Evolutionary conservation across 805 yeast species (phyloP).

Genomic region (Wickerhamomyces bovis): DNA sequence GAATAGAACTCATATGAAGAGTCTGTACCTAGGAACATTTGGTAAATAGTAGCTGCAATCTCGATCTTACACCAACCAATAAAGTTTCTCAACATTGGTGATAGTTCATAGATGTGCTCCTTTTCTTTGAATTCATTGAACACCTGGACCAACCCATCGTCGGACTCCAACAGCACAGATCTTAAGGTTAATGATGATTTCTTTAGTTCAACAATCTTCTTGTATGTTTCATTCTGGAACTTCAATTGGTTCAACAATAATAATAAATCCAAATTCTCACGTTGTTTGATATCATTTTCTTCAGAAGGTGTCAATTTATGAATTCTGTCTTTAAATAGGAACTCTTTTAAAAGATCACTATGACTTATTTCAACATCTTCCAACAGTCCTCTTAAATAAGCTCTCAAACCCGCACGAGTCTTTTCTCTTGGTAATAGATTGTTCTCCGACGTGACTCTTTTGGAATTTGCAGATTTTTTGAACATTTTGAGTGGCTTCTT

Average conservation of each 20-base stretch:
- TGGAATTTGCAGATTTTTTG: background rate
- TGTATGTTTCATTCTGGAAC: constrained; percentile 66
- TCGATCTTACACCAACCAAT: constrained; percentile 81
- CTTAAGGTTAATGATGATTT: constrained; percentile 56
- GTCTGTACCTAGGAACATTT: constrained; percentile 74
- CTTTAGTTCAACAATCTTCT: constrained; percentile 48
- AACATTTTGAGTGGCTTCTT: background rate
- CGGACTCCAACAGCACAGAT: constrained; percentile 41
- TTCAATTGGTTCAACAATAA: constrained; percentile 56
- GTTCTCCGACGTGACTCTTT: constrained; percentile 4
- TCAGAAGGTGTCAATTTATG: constrained; percentile 36
- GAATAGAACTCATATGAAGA: constrained; percentile 69
- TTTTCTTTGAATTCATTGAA: constrained; percentile 62
- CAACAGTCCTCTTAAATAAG: constrained; percentile 53
- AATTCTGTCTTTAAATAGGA: constrained; percentile 40
- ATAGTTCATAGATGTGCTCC: constrained; percentile 45
- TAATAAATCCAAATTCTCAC: constrained; percentile 59
- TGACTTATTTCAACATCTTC: constrained; percentile 50
- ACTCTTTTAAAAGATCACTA: constrained; percentile 45
- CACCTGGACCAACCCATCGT: constrained; percentile 51
- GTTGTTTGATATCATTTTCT: constrained; percentile 45
- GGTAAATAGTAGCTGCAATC: constrained; percentile 78
- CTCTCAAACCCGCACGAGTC: constrained; percentile 69
- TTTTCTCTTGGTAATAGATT: constrained; percentile 59
- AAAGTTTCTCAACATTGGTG: constrained; percentile 63